Evolutionary conservation across 805 yeast genomes (phyloP), one percentile per base, ranked within the genome.

Genomic region (Spathaspora hagerdaliae): DNA sequence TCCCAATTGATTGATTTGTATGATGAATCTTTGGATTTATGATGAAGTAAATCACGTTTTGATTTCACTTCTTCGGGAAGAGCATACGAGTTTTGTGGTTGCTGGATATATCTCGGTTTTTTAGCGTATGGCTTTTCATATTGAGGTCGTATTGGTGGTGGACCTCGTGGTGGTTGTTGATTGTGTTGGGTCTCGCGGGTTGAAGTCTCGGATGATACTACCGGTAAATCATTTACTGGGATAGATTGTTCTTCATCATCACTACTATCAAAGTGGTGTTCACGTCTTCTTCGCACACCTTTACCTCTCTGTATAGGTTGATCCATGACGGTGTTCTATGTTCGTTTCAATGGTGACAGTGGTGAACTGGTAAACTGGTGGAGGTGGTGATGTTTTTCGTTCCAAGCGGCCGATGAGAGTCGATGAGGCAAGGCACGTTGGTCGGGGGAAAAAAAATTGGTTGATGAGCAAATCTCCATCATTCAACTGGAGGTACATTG

Each of bases 1-100:
- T 80, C 87, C 87, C 88, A 82, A 36, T 44, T 29, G 9, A 39
- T 29, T 31, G 34, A 27, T 36, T 24, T 35, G 24, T 19, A 19
- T 8, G 34, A 35, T 14, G 38, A 27, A 8, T 31, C 13, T 9
- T 45, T 2, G 9, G 42, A 39, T 34, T 51, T 50, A 19, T 48
- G 45, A 32, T 56, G 14, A 7, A n/a, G 34, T 6, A n/a, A 19
- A 13, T 33, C 35, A 6, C 26, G 33, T 5, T 26, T 27, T 11
- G 45, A 14, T 24, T 29, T 19, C 12, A 12, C 10, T 27, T 44
- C 44, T 41, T 39, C 33, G 10, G 47, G 44, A 11, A 37, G 31
- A 9, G 27, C 10, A 26, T 44, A 39, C 13, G 33, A 27, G 27
- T 38, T 6, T n/a, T 15, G 39, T 12, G 15, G n/a, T 7, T 34